A percentile compares a stretch with the other conserved stretches of the same genome.
Conservation (phyloP, 768 basidiomycete genomes). For the Termitomyces heimii region DNA sequence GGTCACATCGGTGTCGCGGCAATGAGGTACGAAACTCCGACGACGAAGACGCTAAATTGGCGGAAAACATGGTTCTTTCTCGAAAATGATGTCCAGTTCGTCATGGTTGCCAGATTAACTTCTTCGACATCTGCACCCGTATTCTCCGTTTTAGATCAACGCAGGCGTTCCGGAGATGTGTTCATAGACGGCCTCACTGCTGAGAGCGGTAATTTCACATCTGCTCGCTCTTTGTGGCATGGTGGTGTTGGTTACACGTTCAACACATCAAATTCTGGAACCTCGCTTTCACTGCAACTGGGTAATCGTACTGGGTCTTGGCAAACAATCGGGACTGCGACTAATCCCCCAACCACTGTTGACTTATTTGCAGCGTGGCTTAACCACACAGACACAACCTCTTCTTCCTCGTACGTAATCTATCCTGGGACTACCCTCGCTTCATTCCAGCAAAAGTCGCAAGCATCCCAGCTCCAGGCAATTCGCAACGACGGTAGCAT, state of each 20-base stretch:
- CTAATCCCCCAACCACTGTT: slow-evolving; percentile 47
- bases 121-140: slow-evolving; percentile 42
- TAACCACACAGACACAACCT: slow-evolving; percentile 28
- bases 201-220: slow-evolving; percentile 8
- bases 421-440: slow-evolving; percentile 46
- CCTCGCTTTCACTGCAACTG: slow-evolving; percentile 33
- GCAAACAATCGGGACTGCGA: slow-evolving; percentile 58
- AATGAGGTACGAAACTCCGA: slow-evolving; percentile 66
- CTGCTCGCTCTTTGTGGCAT: slow-evolving; percentile 51
- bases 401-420: slow-evolving; percentile 45
- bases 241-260: slow-evolving; percentile 59
- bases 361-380: slow-evolving; percentile 66
- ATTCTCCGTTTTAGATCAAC: slow-evolving; percentile 65
- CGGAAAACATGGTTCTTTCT: slow-evolving; percentile 78
- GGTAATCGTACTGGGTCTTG: slow-evolving; percentile 54
- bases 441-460: slow-evolving; percentile 34
- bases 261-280: slow-evolving; percentile 22
- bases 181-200: slow-evolving; percentile 32
- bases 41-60: slow-evolving; percentile 47
- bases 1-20: slow-evolving; percentile 50
- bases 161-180: slow-evolving; percentile 38
- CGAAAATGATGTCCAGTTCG: slow-evolving; percentile 55
- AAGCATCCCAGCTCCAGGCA: slow-evolving; percentile 23
- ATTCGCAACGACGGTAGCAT: slow-evolving; percentile 42
- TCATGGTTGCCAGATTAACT: slow-evolving; percentile 50